These are phyloP conservation scores for Lactarius hatsudake DNA, from an alignment of 768 basidiomycete species.

Conservation along the genomic window DNA sequence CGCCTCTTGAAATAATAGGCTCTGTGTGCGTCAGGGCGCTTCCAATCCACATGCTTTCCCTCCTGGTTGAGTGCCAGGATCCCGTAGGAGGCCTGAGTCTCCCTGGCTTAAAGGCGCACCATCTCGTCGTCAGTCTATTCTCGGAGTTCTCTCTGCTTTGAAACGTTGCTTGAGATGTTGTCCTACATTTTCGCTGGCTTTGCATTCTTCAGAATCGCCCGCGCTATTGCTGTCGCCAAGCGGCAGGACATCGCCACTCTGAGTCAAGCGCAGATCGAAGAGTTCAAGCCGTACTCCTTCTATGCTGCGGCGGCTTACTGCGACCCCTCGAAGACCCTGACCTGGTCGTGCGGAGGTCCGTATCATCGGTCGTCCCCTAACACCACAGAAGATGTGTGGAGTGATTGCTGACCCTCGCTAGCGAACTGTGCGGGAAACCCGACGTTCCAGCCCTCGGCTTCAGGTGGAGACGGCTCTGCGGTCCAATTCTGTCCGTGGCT, in stretches of 20 bases:
- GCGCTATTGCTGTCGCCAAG: not conserved
- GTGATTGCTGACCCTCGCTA: conserved; percentile 24
- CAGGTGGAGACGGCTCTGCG: conserved; percentile 33
- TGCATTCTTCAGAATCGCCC: not conserved
- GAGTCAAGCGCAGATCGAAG: conserved; percentile 35
- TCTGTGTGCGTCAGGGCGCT: not conserved
- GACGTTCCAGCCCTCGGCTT: conserved; percentile 42
- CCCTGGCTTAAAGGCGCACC: not conserved
- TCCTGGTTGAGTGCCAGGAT: not conserved
- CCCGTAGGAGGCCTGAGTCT: not conserved
- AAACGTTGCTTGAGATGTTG: not conserved
- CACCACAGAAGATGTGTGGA: not conserved
- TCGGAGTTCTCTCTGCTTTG: not conserved
- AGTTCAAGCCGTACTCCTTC: conserved; percentile 48
- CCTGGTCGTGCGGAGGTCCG: conserved; percentile 53
- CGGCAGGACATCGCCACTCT: not conserved
- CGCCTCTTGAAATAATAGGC: not conserved
- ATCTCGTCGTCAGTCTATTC: not conserved
- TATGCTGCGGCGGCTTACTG: conserved; percentile 56
- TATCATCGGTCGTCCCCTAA: not conserved
- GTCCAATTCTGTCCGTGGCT: conserved; percentile 16
- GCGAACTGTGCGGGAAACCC: conserved; percentile 48
- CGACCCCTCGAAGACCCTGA: conserved; percentile 38
- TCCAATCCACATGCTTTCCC: not conserved
- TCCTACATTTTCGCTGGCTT: not conserved